These are phyloP conservation scores for Salix koriyanagi DNA, from an alignment of 345 rosid species.

Conservation along the genomic window DNA sequence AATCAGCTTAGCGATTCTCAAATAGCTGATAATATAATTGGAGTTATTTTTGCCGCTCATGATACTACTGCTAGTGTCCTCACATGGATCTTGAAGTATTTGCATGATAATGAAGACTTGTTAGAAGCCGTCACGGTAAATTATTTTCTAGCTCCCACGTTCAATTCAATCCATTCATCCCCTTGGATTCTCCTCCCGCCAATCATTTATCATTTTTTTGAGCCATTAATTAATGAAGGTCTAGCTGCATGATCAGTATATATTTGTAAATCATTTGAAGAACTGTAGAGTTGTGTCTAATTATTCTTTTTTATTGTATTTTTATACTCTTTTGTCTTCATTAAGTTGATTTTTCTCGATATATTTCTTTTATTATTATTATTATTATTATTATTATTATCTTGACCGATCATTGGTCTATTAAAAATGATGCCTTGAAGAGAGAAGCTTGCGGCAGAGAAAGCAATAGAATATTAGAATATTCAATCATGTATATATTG, in stretches of 20 bases:
- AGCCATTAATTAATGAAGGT: too few species aligned
- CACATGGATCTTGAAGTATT: conserved; percentile 84
- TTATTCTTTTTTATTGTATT: neutral
- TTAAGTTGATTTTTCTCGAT: neutral
- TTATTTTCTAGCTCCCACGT: neutral
- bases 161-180: neutral
- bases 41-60: conserved; percentile 92
- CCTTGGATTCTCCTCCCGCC: neutral
- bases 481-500: neutral
- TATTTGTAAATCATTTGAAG: too few species aligned
- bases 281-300: neutral
- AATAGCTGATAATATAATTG: conserved; percentile 86
- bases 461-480: neutral
- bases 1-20: conserved; percentile 63
- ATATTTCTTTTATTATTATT: neutral
- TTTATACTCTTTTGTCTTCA: neutral
- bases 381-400: neutral
- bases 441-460: neutral
- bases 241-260: too few species aligned
- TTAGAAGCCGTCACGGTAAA: conserved; percentile 64
- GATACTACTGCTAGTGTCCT: conserved; percentile 86
- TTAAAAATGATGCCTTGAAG: neutral
- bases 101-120: conserved; percentile 57
- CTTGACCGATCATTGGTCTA: neutral
- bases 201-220: neutral